Conservation (phyloP, 2,329 filamentous ascomycete genomes). For the Neurospora sp. region DNA sequence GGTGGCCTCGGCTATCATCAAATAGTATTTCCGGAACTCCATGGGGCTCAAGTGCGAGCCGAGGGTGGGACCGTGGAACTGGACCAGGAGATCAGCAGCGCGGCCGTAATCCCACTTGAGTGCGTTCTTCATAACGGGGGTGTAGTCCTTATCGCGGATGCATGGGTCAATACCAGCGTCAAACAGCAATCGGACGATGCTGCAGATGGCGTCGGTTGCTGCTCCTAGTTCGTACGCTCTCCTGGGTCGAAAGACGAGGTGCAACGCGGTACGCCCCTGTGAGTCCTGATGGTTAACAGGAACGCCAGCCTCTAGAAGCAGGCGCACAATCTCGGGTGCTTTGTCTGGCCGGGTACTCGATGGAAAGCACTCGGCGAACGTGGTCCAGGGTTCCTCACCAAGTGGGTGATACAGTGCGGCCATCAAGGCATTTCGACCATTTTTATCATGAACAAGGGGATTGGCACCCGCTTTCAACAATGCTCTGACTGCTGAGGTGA, state of each 20-base stretch:
- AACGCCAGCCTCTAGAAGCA: slow-evolving; percentile 1
- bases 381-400: neutral
- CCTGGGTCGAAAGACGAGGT: neutral
- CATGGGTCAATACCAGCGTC: neutral
- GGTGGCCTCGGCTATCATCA: neutral
- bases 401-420: neutral
- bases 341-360: neutral
- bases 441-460: slow-evolving; percentile 2
- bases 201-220: neutral
- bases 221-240: neutral
- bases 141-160: neutral
- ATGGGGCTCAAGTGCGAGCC: neutral
- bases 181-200: neutral
- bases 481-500: slow-evolving; percentile 1
- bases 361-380: neutral
- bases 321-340: neutral
- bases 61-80: neutral
- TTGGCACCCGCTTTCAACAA: slow-evolving; percentile 9
- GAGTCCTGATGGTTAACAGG: slow-evolving; percentile 1
- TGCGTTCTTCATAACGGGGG: neutral
- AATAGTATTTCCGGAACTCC: neutral
- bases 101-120: neutral
- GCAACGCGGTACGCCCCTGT: slow-evolving; percentile 2
- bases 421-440: slow-evolving; percentile 2
- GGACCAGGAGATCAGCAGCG: neutral